These are phyloP conservation scores for Dimargaris cristalligena DNA, from an alignment of 192 early-diverging fungal species.

Conservation along the genomic window DNA sequence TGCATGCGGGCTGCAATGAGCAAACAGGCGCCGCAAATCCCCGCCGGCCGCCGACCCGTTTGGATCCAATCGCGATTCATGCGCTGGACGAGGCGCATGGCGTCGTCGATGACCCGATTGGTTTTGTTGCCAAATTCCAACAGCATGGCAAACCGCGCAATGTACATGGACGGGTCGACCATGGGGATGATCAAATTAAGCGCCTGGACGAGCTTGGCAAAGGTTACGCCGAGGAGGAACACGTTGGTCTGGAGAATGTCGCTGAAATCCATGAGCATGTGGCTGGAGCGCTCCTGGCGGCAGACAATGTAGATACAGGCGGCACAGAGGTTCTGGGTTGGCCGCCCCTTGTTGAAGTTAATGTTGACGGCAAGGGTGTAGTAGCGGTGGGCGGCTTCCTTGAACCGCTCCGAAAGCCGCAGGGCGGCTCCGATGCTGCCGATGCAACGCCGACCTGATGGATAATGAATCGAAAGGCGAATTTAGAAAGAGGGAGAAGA, in stretches of 20 bases:
- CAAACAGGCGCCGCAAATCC: conserved; percentile 86
- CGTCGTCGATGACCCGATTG: conserved; percentile 56
- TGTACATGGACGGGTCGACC: conserved; percentile 86
- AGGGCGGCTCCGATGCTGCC: conserved; percentile 53
- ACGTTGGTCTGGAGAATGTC: conserved; percentile 74
- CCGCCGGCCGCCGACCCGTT: conserved; percentile 74
- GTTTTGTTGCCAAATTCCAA: conserved; percentile 86
- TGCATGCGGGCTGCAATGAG: conserved; percentile 84
- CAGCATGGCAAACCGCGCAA: conserved; percentile 71
- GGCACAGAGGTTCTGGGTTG: conserved; percentile 55
- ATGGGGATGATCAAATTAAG: conserved; percentile 47
- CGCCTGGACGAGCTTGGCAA: conserved; percentile 52
- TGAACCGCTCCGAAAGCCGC: conserved; percentile 49
- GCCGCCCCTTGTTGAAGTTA: conserved; percentile 71
- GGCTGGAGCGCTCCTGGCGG: conserved; percentile 61
- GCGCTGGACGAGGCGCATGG: conserved; percentile 60
- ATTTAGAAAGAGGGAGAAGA: no score
- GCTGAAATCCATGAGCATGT: conserved; percentile 94
- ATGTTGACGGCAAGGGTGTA: conserved; percentile 68
- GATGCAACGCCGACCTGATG: conserved; percentile 49
- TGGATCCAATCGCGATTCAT: conserved; percentile 94
- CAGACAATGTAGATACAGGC: conserved; percentile 88
- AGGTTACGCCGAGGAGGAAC: conserved; percentile 71
- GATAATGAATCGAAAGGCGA: no score
- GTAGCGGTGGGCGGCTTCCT: conserved; percentile 68